Evolutionary conservation across 441 rosid genomes (phyloP).

Genomic region (Brassica hybrid): DNA sequence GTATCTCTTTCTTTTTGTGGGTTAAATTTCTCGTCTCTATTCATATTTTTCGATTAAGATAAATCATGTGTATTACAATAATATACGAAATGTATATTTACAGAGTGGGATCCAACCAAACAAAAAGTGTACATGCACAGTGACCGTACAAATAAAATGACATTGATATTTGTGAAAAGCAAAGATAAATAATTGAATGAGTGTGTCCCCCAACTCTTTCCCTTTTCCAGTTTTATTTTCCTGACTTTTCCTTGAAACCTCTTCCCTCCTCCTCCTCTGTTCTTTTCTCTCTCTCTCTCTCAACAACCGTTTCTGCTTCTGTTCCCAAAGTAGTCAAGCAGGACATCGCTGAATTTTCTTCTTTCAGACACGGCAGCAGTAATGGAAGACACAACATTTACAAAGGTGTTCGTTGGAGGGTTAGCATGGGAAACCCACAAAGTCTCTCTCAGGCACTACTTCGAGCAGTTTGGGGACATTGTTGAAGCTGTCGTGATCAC

Average conservation of each 20-base stretch:
- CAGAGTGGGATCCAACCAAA: slow-evolving; percentile 34
- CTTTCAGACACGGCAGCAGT: slow-evolving; percentile 6
- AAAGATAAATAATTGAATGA: slow-evolving; percentile 43
- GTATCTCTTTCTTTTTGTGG: no score
- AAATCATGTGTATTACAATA: no score
- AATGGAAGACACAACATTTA: slow-evolving; percentile 72
- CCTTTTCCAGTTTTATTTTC: slow-evolving; percentile 47
- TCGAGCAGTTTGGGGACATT: slow-evolving; percentile 80
- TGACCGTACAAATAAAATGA: slow-evolving; percentile 39
- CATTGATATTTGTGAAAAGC: slow-evolving; percentile 34
- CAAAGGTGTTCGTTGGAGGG: slow-evolving; percentile 81
- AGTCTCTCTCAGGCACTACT: slow-evolving; percentile 70
- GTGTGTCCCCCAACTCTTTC: slow-evolving; percentile 47
- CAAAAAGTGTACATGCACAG: slow-evolving; percentile 33
- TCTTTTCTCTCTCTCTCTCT: slow-evolving; percentile 30
- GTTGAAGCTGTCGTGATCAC: slow-evolving; percentile 80
- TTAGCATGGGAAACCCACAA: slow-evolving; percentile 85
- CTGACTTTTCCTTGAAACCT: slow-evolving; percentile 46
- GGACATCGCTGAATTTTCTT: slow-evolving; percentile 26
- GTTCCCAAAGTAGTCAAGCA: slow-evolving; percentile 38
- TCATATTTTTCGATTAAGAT: no score
- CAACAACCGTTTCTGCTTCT: slow-evolving; percentile 52
- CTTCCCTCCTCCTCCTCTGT: slow-evolving; percentile 44
- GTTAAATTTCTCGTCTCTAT: no score
- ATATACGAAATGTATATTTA: slow-evolving; percentile 12